Evolutionary conservation across 1,284 basidiomycete genomes (phyloP).

Genomic region (Cryptococcus deneoformans): DNA sequence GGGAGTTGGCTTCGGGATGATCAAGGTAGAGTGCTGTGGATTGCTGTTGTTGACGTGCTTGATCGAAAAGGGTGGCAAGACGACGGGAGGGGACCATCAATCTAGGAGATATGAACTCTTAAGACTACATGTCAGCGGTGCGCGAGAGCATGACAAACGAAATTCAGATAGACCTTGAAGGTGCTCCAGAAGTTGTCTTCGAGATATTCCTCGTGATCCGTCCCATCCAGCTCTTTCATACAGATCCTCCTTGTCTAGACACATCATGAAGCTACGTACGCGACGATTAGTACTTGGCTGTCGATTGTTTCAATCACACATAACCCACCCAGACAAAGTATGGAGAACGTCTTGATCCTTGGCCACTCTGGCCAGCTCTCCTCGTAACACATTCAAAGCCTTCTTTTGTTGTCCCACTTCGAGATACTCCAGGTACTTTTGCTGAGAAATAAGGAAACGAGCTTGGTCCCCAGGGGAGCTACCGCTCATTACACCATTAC

Average conservation of each 20-base stretch:
- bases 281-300: neutral
- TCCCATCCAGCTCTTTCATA: constrained; percentile 83
- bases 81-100: constrained; percentile 91
- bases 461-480: constrained; percentile 58
- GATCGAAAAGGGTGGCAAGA: constrained; percentile 78
- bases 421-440: constrained; percentile 95
- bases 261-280: constrained; percentile 74
- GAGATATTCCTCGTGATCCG: constrained; percentile 74
- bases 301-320: neutral
- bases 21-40: constrained; percentile 79
- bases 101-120: constrained; percentile 84
- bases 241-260: constrained; percentile 76
- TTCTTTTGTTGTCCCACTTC: constrained; percentile 76
- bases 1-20: constrained; percentile 63
- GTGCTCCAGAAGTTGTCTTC: constrained; percentile 69
- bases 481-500: constrained; percentile 14
- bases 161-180: constrained; percentile 67
- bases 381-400: constrained; percentile 80
- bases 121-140: constrained; percentile 45
- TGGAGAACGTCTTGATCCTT: constrained; percentile 75
- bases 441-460: constrained; percentile 82
- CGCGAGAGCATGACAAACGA: neutral
- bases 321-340: constrained; percentile 64
- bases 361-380: constrained; percentile 77
- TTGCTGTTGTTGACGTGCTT: constrained; percentile 78